Base-by-base conservation (phyloP, 345 rosid species). In the Euclidium syriacum region DNA sequence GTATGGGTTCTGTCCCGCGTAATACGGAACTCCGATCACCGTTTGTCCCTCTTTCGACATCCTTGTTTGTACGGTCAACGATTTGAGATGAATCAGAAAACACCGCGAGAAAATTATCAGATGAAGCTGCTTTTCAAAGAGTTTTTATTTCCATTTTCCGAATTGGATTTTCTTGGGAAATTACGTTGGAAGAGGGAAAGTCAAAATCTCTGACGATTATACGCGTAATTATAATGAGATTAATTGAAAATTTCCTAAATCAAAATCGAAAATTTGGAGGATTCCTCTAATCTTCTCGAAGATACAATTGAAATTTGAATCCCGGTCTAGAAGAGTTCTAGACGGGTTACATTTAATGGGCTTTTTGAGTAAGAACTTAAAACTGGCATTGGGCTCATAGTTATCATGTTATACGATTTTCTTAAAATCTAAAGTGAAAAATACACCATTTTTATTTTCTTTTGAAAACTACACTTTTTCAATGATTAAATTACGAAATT, bases 21-120 rank as follows among this genome's bases (percentile, higher is more conserved):
- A 82, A 73, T 82, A 82, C 18, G 96, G 96, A 24, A 94, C 79
- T 19, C 99, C 97, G 47, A 86, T 15, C 41, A 70, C 94, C 36
- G 88, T 79, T 68, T 78, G 65, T 10, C 79, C 83, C 18, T 73
- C 71, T 72, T 73, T 80, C 46, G 81, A 67, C 95, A 83, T 83
- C 3, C 8, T 17, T 8, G 0, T 3, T 40, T 38, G 23, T 44
- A 53, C 40, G 38, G 30, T 63, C 59, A 62, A 63, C 43, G 69
- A 47, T 47, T 32, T 38, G 1, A 9, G n/a, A 52, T 19, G 26
- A 33, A 22, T 3, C 35, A 35, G n/a, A 47, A 20, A 3, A 16
- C 7, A 11, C 40, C 10, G 3, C 30, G 47, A 48, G 6, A 36
- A 52, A 30, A 11, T 46, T 39, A 16, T 40, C 20, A 6, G 63